These are phyloP conservation scores for Hypoxylon fuscum DNA, from an alignment of 495 filamentous ascomycete genomes.

Conservation along the genomic window DNA sequence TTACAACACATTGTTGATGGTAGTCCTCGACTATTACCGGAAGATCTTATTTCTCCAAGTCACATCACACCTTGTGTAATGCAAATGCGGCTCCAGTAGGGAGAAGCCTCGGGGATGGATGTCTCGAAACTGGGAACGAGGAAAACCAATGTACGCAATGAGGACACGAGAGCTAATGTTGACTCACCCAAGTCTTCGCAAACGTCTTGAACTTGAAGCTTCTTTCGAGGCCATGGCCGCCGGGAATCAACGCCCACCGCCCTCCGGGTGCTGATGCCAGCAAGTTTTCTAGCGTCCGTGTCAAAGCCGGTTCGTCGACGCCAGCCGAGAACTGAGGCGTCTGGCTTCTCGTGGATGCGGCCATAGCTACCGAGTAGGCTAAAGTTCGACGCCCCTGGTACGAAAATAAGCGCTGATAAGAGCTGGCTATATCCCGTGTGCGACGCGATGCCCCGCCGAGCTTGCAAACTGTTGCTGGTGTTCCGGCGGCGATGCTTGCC, in stretches of 20 bases:
- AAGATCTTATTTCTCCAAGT: slow-evolving; percentile 11
- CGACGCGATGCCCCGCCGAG: slow-evolving; percentile 1
- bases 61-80: background rate
- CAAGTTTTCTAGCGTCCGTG: slow-evolving; percentile 32
- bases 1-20: slow-evolving; percentile 1
- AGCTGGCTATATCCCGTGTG: slow-evolving; percentile 1
- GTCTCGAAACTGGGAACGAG: slow-evolving; percentile 19
- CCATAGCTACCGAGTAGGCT: slow-evolving; percentile 8
- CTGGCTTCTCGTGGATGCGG: slow-evolving; percentile 7
- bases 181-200: slow-evolving; percentile 67
- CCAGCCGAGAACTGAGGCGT: slow-evolving; percentile 44
- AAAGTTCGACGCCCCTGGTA: slow-evolving; percentile 15
- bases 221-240: slow-evolving; percentile 63
- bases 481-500: slow-evolving; percentile 2
- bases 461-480: background rate
- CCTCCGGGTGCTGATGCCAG: slow-evolving; percentile 49
- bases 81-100: slow-evolving; percentile 13
- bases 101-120: slow-evolving; percentile 1
- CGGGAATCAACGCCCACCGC: slow-evolving; percentile 60
- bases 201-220: slow-evolving; percentile 71
- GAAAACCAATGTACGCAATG: slow-evolving; percentile 17
- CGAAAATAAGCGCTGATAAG: slow-evolving; percentile 5
- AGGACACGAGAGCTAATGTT: background rate
- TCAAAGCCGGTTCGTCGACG: slow-evolving; percentile 40
- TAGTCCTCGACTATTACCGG: slow-evolving; percentile 2